These are phyloP conservation scores for Corymbia calophylla DNA, from an alignment of 441 rosid genomes.

Conservation along the genomic window DNA sequence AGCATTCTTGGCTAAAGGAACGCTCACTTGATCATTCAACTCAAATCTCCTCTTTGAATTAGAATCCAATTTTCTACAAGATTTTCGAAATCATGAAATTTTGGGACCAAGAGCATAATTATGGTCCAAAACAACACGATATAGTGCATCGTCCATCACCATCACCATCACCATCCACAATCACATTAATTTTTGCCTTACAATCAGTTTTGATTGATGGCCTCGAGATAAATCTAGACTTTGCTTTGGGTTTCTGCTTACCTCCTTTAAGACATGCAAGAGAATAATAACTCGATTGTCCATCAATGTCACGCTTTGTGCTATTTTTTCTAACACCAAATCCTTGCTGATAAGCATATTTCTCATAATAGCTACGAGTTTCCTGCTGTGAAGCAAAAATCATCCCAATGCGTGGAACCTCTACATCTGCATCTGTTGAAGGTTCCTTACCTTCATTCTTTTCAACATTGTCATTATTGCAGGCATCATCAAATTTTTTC, in stretches of 20 bases:
- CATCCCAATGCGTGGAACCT: not conserved
- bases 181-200: slow-evolving; percentile 4
- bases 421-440: not conserved
- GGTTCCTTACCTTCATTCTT: not conserved
- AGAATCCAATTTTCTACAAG: not conserved
- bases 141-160: not conserved
- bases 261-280: slow-evolving; percentile 4
- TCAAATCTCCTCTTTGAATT: not conserved
- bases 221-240: not conserved
- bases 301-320: not conserved
- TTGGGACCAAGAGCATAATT: not conserved
- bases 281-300: not conserved
- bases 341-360: not conserved
- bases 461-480: not conserved
- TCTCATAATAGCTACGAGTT: not conserved
- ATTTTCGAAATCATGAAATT: not conserved
- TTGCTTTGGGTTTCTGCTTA: not conserved
- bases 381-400: not conserved
- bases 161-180: not conserved
- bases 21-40: not conserved
- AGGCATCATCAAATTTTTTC: not conserved
- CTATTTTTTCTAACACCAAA: slow-evolving; percentile 6
- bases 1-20: not conserved
- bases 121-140: not conserved
- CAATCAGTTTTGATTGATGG: slow-evolving; percentile 1